A percentile compares a stretch with the other conserved stretches of the same genome.
These are phyloP conservation scores for Candida montana DNA, from an alignment of 805 yeast genomes.

Conservation along the genomic window DNA sequence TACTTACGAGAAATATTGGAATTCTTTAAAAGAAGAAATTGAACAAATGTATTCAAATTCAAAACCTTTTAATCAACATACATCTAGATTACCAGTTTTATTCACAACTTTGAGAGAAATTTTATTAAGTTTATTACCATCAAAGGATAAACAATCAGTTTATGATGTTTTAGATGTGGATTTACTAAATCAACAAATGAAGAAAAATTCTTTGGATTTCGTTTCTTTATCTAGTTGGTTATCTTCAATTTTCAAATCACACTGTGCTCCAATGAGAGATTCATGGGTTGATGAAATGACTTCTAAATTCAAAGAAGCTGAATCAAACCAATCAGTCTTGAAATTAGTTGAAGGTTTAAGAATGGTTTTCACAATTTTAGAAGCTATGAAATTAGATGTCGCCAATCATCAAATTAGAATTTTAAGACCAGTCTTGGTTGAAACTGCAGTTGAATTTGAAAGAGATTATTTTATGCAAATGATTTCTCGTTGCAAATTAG, in stretches of 20 bases:
- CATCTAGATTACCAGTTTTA: constrained; percentile 49
- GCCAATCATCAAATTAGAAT: constrained; percentile 92
- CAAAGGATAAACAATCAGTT: constrained; percentile 63
- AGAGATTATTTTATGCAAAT: constrained; percentile 68
- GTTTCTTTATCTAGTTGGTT: constrained; percentile 69
- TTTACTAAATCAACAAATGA: constrained; percentile 66
- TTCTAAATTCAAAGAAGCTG: constrained; percentile 33
- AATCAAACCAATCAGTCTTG: constrained; percentile 24
- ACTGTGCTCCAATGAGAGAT: constrained; percentile 96
- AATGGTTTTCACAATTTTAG: constrained; percentile 74
- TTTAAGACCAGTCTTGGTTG: constrained; percentile 75
- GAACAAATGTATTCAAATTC: constrained; percentile 32
- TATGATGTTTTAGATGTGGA: constrained; percentile 73
- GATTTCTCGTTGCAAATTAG: constrained; percentile 45
- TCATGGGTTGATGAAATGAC: constrained; percentile 84
- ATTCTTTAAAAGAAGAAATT: constrained; percentile 66
- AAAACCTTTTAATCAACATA: constrained; percentile 17
- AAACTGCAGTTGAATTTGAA: constrained; percentile 86
- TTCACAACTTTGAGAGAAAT: constrained; percentile 78
- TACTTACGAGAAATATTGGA: constrained; percentile 81
- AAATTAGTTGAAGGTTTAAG: constrained; percentile 71
- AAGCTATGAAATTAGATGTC: constrained; percentile 91
- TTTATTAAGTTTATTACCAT: constrained; percentile 67
- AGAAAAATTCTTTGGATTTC: constrained; percentile 68
- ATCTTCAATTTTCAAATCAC: constrained; percentile 71